Conservation (phyloP, 257 asterid genomes). For the Plectranthus barbatus region DNA sequence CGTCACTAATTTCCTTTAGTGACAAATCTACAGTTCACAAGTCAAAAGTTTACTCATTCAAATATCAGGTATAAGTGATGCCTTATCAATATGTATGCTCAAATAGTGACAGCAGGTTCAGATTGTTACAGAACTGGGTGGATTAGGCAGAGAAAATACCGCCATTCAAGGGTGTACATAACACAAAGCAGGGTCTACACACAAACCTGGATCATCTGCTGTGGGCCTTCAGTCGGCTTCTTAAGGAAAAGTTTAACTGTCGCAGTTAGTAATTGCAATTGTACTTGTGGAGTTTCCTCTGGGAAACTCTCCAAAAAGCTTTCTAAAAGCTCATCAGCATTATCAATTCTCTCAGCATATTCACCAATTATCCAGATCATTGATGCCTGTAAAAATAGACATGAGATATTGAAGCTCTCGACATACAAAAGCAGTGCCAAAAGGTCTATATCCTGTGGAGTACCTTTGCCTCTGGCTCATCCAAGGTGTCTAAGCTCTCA, state of each 20-base stretch:
- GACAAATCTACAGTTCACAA: neutral
- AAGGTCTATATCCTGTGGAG: constrained; percentile 8
- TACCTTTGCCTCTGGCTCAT: constrained; percentile 99
- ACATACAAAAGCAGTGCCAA: constrained; percentile 1
- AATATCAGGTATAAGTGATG: neutral
- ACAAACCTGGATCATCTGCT: constrained; percentile 96
- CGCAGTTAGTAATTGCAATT: constrained; percentile 93
- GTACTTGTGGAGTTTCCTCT: constrained; percentile 97
- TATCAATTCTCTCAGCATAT: constrained; percentile 99
- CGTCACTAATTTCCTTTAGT: neutral
- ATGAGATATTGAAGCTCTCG: constrained; percentile 17
- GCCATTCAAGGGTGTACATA: constrained; percentile 4
- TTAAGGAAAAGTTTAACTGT: constrained; percentile 97
- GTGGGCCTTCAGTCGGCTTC: constrained; percentile 99
- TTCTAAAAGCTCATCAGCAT: constrained; percentile 98
- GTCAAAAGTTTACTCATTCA: neutral
- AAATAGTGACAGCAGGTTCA: neutral
- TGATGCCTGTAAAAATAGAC: constrained; percentile 64
- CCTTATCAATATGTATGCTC: neutral
- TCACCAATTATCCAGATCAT: constrained; percentile 99
- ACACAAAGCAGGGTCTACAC: constrained; percentile 7
- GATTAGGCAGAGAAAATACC: neutral
- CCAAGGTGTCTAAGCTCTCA: constrained; percentile 95
- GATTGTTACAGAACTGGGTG: neutral
- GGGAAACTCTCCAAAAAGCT: constrained; percentile 97